Base-by-base conservation (phyloP, 2,329 filamentous ascomycete genomes). In the Emergomyces orientalis region DNA sequence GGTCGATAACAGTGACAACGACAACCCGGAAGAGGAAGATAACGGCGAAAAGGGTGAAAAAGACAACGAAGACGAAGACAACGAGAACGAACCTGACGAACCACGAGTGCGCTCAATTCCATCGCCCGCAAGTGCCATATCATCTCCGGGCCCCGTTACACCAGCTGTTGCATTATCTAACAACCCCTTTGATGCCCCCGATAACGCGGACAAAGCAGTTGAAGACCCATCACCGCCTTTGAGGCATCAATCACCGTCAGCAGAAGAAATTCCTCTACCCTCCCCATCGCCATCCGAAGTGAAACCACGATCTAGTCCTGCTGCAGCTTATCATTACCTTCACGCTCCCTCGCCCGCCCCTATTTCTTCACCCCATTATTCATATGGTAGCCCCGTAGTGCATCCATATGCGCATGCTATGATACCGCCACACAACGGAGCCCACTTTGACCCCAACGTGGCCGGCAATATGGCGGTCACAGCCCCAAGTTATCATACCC, bases 381-480 rank as follows among this genome's bases (percentile, higher is more conserved):
- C 66, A 30, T 66, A 68, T 63, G 56, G 63, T 9, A 75, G 71
- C 58, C 75, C 76, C 27, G 70, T 75, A 56, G 70, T 73, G 56
- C 71, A 71, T 61, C 68, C 70, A n/a, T 75, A 77, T 66, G 71
- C 70, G 54, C 73, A 74, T 52, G 72, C 74, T 27, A 67, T 68
- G 64, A 72, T 76, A 67, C 75, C 74, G 32, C 64, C 65, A 30
- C 56, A 43, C 27, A 65, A 65, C 61, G 64, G 64, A 25, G 34
- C 63, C 30, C 70, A 71, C 13, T 70, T 71, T 43, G 70, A 70
- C 52, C 69, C 71, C 56, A 68, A 72, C 32, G 68, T 70, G n/a
- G 68, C 63, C 51, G 67, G 68, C 45, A 54, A 59, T 61, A 65
- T 65, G 64, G 58, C 64, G 17, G 63, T 64, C 22, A 62, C 63